Conservation (phyloP, 1,139 yeast species). For the Suhomyces bolitotheri region DNA sequence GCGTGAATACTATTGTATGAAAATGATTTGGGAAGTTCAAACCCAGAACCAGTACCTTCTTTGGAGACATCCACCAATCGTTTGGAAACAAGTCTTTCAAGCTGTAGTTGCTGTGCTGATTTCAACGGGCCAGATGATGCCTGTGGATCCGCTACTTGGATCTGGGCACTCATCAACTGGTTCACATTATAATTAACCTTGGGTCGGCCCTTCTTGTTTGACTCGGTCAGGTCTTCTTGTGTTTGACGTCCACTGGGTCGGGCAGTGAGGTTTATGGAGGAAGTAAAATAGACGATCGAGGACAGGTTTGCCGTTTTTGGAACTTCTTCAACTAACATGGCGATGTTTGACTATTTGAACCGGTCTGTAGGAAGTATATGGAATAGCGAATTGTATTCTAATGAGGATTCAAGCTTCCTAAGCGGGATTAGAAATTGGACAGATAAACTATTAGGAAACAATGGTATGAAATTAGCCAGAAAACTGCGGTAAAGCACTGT, state of each 20-base stretch:
- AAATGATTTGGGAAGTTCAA: slow-evolving; percentile 47
- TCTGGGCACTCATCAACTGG: slow-evolving; percentile 47
- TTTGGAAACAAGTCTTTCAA: slow-evolving; percentile 42
- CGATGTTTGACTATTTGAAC: too few relatives aligned
- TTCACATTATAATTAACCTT: slow-evolving; percentile 50
- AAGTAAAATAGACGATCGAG: slow-evolving; percentile 45
- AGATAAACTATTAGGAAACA: too few relatives aligned
- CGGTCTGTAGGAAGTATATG: too few relatives aligned
- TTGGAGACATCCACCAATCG: slow-evolving; percentile 39
- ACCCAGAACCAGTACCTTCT: slow-evolving; percentile 31
- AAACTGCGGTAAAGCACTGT: too few relatives aligned
- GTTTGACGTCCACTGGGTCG: slow-evolving; percentile 30
- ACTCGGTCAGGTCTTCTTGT: slow-evolving; percentile 23
- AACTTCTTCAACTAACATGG: slow-evolving; percentile 48
- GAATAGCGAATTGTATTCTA: too few relatives aligned
- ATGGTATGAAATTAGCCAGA: too few relatives aligned
- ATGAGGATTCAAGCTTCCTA: too few relatives aligned
- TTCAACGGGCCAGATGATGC: slow-evolving; percentile 38
- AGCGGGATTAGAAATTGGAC: too few relatives aligned
- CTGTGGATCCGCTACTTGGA: slow-evolving; percentile 33
- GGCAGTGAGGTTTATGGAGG: slow-evolving; percentile 47
- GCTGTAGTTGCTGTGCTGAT: slow-evolving; percentile 45
- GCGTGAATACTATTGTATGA: slow-evolving; percentile 36
- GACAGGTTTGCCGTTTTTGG: slow-evolving; percentile 38
- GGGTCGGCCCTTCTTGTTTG: slow-evolving; percentile 31